Evolutionary conservation across 2,329 filamentous ascomycete species (phyloP).

Genomic region (Beauveria sp.): DNA sequence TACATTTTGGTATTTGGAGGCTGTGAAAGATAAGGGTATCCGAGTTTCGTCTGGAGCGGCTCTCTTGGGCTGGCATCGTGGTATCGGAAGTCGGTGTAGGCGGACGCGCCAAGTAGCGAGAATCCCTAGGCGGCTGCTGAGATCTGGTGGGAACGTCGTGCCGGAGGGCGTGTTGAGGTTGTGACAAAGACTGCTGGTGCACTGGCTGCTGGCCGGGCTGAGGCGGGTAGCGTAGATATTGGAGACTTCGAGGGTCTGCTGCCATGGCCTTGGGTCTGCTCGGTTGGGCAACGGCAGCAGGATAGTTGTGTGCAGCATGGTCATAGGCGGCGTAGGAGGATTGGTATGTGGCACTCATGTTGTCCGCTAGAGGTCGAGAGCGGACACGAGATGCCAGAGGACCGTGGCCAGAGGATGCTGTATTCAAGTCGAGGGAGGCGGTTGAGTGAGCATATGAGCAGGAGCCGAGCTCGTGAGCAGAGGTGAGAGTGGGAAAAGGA

Average conservation of each 20-base stretch:
- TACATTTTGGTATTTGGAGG: constrained; percentile 66
- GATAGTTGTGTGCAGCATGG: constrained; percentile 35
- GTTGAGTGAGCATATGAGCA: background rate
- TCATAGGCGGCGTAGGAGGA: constrained; percentile 40
- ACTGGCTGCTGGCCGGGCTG: constrained; percentile 17
- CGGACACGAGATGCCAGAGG: background rate
- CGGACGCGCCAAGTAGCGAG: constrained; percentile 25
- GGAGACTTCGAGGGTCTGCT: constrained; percentile 26
- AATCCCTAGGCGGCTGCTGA: background rate
- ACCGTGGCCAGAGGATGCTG: background rate
- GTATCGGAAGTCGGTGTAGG: constrained; percentile 30
- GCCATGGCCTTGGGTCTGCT: constrained; percentile 23
- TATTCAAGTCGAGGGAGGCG: background rate
- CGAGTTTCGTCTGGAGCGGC: constrained; percentile 29
- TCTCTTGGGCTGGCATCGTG: constrained; percentile 13
- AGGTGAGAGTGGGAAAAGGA: background rate
- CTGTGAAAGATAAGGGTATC: constrained; percentile 47
- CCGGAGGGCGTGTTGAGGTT: constrained; percentile 12
- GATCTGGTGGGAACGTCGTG: constrained; percentile 10
- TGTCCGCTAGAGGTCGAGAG: constrained; percentile 26
- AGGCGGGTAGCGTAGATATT: constrained; percentile 24
- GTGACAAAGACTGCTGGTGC: constrained; percentile 9
- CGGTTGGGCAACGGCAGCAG: constrained; percentile 26
- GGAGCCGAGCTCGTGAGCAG: background rate
- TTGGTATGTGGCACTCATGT: constrained; percentile 47